Base-by-base conservation (phyloP, 73 alveolate genomes). In the Blepharisma stoltei region DNA sequence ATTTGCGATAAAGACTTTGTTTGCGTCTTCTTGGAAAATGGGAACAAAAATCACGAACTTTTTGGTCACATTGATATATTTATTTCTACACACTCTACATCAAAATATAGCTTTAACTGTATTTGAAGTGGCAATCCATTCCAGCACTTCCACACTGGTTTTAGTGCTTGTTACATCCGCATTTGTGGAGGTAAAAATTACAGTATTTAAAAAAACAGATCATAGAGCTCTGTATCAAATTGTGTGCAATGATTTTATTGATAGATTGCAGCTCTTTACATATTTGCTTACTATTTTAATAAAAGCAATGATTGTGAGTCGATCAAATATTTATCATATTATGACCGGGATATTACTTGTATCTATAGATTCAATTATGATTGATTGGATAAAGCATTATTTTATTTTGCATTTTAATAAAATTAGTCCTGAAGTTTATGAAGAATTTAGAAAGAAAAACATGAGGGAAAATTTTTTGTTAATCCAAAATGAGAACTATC, bases 341-440 rank as follows among this genome's bases (percentile, higher is more conserved):
- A 38, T 14, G 23, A 60, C 14, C 2, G 73, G 73, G 2, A 25
- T 25, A 14, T 11, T 14, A 2, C 14, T 60, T 5, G 46, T 60
- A 8, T 25, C 23, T 14, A 14, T 25, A 60, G 23, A n/a, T 5
- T 14, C 14, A 14, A 8, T 60, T 60, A 18, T 60, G 18, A 60
- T 60, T 20, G 73, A 60, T 25, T 60, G 73, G 73, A 11, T 60
- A 9, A 60, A 60, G 23, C 73, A 60, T 60, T 60, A 60, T 25
- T 60, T 60, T 5, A 38, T 60, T 11, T 18, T 60, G 5, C 73
- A 60, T 25, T 60, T 18, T 25, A 60, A 60, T 25, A 14, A 25
- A 8, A 18, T 60, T n/a, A 8, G 2, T 14, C 45, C 45, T 1
- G 38, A n/a, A 60, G 45, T 25, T 60, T 60, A 60, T 25, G 18